Base-by-base conservation (phyloP, 768 basidiomycete genomes). In the Tulasnella sp. region DNA sequence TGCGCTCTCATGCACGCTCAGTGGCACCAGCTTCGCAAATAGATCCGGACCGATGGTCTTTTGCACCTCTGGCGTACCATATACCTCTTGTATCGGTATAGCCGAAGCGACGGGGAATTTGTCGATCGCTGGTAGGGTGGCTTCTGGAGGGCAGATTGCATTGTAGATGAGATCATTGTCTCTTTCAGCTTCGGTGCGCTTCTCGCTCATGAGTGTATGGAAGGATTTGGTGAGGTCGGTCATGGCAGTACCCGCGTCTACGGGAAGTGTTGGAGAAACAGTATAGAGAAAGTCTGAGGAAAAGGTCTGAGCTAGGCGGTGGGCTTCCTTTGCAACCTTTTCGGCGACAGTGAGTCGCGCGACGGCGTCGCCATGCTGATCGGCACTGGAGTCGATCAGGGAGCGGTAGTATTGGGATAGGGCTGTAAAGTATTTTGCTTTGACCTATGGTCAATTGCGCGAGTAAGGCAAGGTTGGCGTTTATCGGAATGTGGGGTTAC, bases 121-220 rank as follows among this genome's bases (percentile, higher is more conserved):
- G 57, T 98, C 96, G 61, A 99, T 81, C 8, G 72, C 67, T 0
- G 92, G 81, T 1, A 98, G 78, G 0, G 86, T 78, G 38, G 93
- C 88, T 1, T 82, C 76, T 8, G 85, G 73, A 4, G 92, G 89
- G 0, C 92, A 72, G 58, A 93, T 78, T 2, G 90, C 90, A 67
- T 98, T 92, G 74, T 99, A 99, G 63, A 99, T 94, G 53, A 99
- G 80, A 68, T 98, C 94, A 70, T 98, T 98, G 73, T 96, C 92
- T 54, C 87, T 83, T 55, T 80, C 77, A 0, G 87, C 87, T 63
- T 91, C 86, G 53, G 71, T 73, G 67, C 81, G 83, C 60, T 80
- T 81, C 64, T 94, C 92, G 0, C 80, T 74, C 65, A 86, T 85
- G 46, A 92, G 73, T 3, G 85, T 80, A 3, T 84, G 74, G 63